Evolutionary conservation across 805 yeast species (phyloP).

Genomic region (Metschnikowia picachoensis): DNA sequence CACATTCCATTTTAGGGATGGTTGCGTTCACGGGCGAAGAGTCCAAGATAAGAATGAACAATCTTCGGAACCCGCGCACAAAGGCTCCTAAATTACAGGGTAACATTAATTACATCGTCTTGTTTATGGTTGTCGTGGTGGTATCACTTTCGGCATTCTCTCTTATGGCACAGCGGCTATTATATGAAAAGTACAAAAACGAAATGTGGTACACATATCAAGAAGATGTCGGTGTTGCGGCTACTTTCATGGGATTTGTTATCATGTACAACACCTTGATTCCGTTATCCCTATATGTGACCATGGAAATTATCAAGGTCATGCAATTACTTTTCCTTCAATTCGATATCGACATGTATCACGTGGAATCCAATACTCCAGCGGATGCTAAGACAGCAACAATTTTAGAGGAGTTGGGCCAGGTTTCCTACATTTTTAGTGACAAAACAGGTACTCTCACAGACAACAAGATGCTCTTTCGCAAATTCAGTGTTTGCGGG

Average conservation of each 20-base stretch:
- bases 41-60: constrained; percentile 92
- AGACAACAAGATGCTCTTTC: constrained; percentile 88
- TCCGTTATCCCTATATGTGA: constrained; percentile 90
- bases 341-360: constrained; percentile 94
- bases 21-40: constrained; percentile 95
- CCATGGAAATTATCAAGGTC: constrained; percentile 92
- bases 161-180: constrained; percentile 69
- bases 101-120: constrained; percentile 76
- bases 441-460: constrained; percentile 98
- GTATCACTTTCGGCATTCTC: constrained; percentile 71
- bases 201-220: constrained; percentile 68
- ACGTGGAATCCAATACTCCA: constrained; percentile 77
- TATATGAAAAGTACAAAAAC: constrained; percentile 37
- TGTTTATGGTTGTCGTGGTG: constrained; percentile 85
- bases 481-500: constrained; percentile 86
- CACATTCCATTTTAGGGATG: constrained; percentile 67
- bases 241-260: constrained; percentile 91
- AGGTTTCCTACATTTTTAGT: constrained; percentile 89
- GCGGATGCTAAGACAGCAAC: constrained; percentile 95
- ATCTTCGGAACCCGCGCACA: constrained; percentile 80
- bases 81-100: constrained; percentile 91
- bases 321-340: constrained; percentile 79
- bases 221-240: constrained; percentile 77
- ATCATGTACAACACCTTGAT: constrained; percentile 97
- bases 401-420: constrained; percentile 93